Conservation (phyloP, 331 rosid species). For the Saraca asoca region DNA sequence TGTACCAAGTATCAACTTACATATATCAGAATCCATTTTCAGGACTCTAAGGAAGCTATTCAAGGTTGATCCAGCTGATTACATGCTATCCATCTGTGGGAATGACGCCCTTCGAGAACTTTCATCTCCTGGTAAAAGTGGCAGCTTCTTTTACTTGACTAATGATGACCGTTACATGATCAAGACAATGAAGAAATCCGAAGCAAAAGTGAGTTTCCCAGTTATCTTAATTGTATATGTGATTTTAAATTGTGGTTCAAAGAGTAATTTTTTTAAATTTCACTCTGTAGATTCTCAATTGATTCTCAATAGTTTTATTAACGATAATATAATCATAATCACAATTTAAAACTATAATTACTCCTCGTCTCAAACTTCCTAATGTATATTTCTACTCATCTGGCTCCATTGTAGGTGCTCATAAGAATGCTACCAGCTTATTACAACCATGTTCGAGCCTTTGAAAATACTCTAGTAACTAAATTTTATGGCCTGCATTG, state of each 20-base stretch:
- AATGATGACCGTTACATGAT: conserved; percentile 88
- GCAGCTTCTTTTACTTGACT: conserved; percentile 85
- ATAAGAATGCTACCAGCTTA: conserved; percentile 77
- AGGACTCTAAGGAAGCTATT: conserved; percentile 78
- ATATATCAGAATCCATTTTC: conserved; percentile 20
- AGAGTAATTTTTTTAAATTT: too few relatives aligned
- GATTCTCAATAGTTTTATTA: too few relatives aligned
- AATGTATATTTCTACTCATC: background rate
- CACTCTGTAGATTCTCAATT: too few relatives aligned
- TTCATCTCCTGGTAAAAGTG: conserved; percentile 90
- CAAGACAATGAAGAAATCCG: conserved; percentile 76
- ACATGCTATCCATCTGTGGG: conserved; percentile 83
- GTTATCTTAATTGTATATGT: too few relatives aligned
- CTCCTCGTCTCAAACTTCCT: background rate
- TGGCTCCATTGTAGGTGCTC: conserved; percentile 53
- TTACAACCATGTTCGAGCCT: conserved; percentile 69
- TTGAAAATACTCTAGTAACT: conserved; percentile 62
- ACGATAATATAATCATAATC: too few relatives aligned
- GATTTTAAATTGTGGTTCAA: too few relatives aligned
- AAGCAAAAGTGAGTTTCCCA: conserved; percentile 72
- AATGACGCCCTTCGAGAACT: conserved; percentile 80
- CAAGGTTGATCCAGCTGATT: conserved; percentile 85
- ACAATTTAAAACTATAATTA: background rate
- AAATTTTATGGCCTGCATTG: conserved; percentile 87
- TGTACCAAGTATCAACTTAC: background rate